Conservation (phyloP, 2,329 filamentous ascomycete species). For the Fusarium duplospermum region DNA sequence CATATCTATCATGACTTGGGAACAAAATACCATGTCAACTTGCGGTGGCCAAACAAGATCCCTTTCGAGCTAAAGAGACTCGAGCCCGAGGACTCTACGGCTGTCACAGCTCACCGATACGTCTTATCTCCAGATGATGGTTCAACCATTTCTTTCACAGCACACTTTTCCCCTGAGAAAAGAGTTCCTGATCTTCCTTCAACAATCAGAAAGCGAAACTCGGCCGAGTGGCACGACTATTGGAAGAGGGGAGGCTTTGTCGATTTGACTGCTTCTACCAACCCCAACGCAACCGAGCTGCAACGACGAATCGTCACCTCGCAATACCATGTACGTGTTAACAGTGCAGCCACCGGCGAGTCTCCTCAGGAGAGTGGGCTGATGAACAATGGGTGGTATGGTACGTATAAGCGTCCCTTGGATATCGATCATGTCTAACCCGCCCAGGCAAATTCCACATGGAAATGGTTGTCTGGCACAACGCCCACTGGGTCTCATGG, state of each 20-base stretch:
- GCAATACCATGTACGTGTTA: constrained; percentile 58
- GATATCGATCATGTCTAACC: neutral
- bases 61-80: constrained; percentile 32
- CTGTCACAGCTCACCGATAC: constrained; percentile 49
- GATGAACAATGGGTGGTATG: constrained; percentile 61
- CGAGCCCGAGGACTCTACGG: constrained; percentile 40
- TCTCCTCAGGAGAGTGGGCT: constrained; percentile 58
- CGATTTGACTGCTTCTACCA: constrained; percentile 52
- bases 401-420: constrained; percentile 23
- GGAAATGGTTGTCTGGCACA: constrained; percentile 59
- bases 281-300: constrained; percentile 53
- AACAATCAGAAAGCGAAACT: constrained; percentile 40
- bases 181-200: constrained; percentile 40
- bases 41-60: constrained; percentile 46
- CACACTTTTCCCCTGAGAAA: constrained; percentile 48
- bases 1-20: constrained; percentile 53
- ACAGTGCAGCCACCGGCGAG: constrained; percentile 51
- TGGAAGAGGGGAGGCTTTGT: constrained; percentile 56
- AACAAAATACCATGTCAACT: constrained; percentile 53
- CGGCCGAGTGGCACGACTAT: constrained; percentile 48
- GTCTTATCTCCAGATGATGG: constrained; percentile 37
- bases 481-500: constrained; percentile 55
- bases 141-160: constrained; percentile 46
- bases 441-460: constrained; percentile 53
- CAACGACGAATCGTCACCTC: constrained; percentile 58